These are phyloP conservation scores for Vitis riparia DNA, from an alignment of 164 flowering plant genomes.

Conservation along the genomic window DNA sequence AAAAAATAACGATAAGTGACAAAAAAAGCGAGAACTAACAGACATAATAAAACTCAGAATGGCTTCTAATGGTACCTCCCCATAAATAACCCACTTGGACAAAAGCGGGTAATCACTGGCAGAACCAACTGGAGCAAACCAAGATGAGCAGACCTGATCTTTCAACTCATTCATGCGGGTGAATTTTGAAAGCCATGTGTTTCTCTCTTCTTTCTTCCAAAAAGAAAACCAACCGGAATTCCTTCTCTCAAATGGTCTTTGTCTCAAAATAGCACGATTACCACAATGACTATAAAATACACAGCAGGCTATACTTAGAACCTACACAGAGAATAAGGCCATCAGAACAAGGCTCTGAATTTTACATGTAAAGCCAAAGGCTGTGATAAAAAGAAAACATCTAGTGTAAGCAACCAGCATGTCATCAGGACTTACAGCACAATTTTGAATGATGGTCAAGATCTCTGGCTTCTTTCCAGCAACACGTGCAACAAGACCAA, in stretches of 20 bases:
- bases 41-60: neutral
- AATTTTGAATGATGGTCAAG: constrained; percentile 86
- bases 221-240: constrained; percentile 64
- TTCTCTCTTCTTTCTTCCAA: constrained; percentile 74
- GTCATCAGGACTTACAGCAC: constrained; percentile 70
- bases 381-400: neutral
- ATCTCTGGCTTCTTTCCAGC: constrained; percentile 91
- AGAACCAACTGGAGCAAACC: constrained; percentile 99
- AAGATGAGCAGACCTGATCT: constrained; percentile 91
- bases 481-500: constrained; percentile 97
- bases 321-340: constrained; percentile 47
- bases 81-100: constrained; percentile 98
- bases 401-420: neutral
- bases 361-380: neutral
- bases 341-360: constrained; percentile 11
- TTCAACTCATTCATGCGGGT: constrained; percentile 76
- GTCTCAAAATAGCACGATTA: constrained; percentile 71
- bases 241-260: constrained; percentile 57
- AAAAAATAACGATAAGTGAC: neutral
- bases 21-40: constrained; percentile 3
- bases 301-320: constrained; percentile 94
- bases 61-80: constrained; percentile 56
- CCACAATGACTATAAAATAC: constrained; percentile 98
- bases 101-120: constrained; percentile 96
- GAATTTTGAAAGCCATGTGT: constrained; percentile 71